phyloP scores from a whole-genome alignment of 2,329 filamentous ascomycete species.

The Daldinia sp. region DNA sequence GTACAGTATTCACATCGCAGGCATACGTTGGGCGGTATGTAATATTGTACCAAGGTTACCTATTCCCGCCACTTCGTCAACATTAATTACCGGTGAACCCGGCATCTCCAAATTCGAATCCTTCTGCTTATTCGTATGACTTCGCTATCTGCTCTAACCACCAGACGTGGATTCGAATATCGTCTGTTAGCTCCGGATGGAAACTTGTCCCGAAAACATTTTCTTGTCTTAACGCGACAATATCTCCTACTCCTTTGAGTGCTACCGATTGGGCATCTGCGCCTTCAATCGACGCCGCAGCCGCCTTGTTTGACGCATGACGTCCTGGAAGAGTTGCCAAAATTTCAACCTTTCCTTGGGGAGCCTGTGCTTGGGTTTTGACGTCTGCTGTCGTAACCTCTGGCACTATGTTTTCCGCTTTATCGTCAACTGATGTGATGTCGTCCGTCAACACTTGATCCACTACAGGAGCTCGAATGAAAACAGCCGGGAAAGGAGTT shows the following conservation, averaged over 20 bases:
- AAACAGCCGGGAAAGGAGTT: slow-evolving; percentile 79
- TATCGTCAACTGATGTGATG: slow-evolving; percentile 51
- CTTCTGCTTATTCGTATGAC: slow-evolving; percentile 54
- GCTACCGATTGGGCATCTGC: slow-evolving; percentile 40
- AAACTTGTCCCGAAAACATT: slow-evolving; percentile 96
- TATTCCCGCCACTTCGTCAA: neutral
- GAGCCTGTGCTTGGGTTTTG: slow-evolving; percentile 30
- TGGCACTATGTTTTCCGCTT: slow-evolving; percentile 38
- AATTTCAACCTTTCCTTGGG: slow-evolving; percentile 53
- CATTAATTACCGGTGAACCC: neutral
- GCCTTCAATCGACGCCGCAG: slow-evolving; percentile 44
- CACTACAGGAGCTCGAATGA: slow-evolving; percentile 93
- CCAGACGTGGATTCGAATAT: slow-evolving; percentile 90
- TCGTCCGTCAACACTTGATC: slow-evolving; percentile 73
- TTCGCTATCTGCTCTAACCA: slow-evolving; percentile 73
- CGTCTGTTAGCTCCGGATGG: slow-evolving; percentile 90
- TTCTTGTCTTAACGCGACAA: slow-evolving; percentile 87
- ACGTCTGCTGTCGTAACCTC: slow-evolving; percentile 39
- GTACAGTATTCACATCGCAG: neutral
- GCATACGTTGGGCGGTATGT: neutral
- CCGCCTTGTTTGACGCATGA: slow-evolving; percentile 50
- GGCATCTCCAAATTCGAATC: neutral
- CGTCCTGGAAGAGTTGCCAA: slow-evolving; percentile 59
- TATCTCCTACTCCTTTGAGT: slow-evolving; percentile 68
- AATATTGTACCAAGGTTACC: neutral